Evolutionary conservation across 148 eudicot species (phyloP).

Genomic region (Polygonum maritimum): DNA sequence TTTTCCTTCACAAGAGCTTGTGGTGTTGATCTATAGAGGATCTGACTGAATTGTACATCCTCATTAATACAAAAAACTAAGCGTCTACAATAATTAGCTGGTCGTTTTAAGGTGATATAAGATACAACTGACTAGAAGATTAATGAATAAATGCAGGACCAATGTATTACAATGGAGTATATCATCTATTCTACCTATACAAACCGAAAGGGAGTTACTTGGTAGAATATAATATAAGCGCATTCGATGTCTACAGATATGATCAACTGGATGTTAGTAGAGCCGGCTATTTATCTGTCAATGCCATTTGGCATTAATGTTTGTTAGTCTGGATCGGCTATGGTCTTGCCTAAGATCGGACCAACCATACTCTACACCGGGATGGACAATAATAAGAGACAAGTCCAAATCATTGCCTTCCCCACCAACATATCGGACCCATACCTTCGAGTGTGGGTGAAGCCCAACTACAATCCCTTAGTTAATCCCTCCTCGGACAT

Average conservation of each 20-base stretch:
- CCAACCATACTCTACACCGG: constrained; percentile 64
- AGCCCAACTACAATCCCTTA: constrained; percentile 66
- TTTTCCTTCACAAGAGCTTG: no score
- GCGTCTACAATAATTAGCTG: no score
- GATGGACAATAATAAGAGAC: constrained; percentile 28
- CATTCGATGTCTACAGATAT: constrained; percentile 55
- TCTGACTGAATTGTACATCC: no score
- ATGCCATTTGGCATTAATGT: constrained; percentile 46
- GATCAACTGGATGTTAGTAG: constrained; percentile 44
- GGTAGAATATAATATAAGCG: constrained; percentile 77
- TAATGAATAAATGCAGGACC: no score
- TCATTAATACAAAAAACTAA: no score
- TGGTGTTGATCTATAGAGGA: no score
- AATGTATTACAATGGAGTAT: no score
- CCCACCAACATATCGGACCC: constrained; percentile 62
- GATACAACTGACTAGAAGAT: no score
- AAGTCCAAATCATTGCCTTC: constrained; percentile 48
- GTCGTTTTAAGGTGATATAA: no score
- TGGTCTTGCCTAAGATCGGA: constrained; percentile 31
- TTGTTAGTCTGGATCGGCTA: constrained; percentile 60
- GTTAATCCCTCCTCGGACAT: constrained; percentile 26
- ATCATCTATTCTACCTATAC: no score
- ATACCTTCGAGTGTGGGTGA: constrained; percentile 54
- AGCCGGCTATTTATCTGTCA: constrained; percentile 40
- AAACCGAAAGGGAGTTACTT: not conserved